Percentiles rank a stretch among this genome's conserved stretches.
Conservation (phyloP, 1,284 basidiomycete species). For the Tylopilus orsonianus region DNA sequence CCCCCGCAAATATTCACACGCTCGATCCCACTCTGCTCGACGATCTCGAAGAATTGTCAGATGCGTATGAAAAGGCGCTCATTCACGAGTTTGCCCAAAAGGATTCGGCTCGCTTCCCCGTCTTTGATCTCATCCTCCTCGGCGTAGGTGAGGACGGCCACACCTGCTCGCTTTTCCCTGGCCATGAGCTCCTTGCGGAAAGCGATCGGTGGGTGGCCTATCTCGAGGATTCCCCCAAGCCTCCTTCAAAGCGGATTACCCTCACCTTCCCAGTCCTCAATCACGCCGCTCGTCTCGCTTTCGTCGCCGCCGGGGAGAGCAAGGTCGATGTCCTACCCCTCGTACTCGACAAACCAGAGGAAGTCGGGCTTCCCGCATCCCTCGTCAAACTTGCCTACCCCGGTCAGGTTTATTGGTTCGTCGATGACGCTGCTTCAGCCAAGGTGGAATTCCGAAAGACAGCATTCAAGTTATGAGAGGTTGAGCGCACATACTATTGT, state of each 20-base stretch:
- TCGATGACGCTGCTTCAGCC: conserved; percentile 76
- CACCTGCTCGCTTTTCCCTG: conserved; percentile 95
- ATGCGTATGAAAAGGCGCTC: conserved; percentile 92
- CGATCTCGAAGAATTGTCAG: conserved; percentile 85
- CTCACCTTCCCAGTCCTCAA: conserved; percentile 92
- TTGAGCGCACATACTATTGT: conserved; percentile 21
- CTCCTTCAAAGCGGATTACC: conserved; percentile 87
- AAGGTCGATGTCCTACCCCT: conserved; percentile 80
- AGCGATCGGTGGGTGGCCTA: conserved; percentile 93
- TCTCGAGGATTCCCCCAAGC: conserved; percentile 92
- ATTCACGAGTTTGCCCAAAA: conserved; percentile 88
- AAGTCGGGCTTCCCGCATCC: conserved; percentile 74
- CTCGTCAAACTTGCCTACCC: conserved; percentile 79
- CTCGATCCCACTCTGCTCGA: conserved; percentile 70
- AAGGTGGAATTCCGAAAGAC: conserved; percentile 60
- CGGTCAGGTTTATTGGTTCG: conserved; percentile 90
- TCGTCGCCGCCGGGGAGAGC: conserved; percentile 82
- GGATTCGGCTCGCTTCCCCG: conserved; percentile 89
- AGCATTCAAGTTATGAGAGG: conserved; percentile 49
- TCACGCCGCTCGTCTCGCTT: conserved; percentile 84
- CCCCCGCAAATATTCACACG: conserved; percentile 77
- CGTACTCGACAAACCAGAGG: conserved; percentile 82
- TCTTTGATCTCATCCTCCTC: conserved; percentile 93
- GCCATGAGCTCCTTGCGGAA: conserved; percentile 82
- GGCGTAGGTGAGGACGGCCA: conserved; percentile 96